Evolutionary conservation across 805 yeast genomes (phyloP).

Genomic region (Priceomyces carsonii): DNA sequence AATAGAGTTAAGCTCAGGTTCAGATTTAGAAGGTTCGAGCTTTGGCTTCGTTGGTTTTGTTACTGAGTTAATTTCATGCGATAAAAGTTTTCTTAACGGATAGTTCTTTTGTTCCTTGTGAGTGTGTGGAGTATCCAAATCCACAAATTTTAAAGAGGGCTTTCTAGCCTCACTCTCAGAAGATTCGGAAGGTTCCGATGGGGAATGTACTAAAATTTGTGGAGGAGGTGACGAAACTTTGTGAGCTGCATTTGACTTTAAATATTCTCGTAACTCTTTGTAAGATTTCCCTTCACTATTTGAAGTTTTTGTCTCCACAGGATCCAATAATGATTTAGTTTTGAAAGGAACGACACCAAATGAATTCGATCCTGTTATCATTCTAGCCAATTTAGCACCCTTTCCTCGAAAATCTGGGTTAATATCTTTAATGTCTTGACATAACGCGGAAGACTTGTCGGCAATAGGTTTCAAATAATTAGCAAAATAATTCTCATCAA

Average conservation of each 20-base stretch:
- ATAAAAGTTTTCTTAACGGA: conserved; percentile 33
- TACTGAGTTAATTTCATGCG: conserved; percentile 31
- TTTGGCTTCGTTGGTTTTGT: conserved; percentile 17
- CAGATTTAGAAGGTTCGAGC: conserved; percentile 39
- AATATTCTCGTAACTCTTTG: conserved; percentile 33
- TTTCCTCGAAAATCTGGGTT: conserved; percentile 41
- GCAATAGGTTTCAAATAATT: conserved; percentile 29
- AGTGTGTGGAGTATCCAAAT: conserved; percentile 19
- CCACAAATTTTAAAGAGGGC: conserved; percentile 31
- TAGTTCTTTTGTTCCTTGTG: no score
- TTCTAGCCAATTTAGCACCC: conserved; percentile 43
- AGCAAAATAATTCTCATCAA: conserved; percentile 29
- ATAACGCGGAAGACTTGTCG: conserved; percentile 34
- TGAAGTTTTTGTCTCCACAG: conserved; percentile 20
- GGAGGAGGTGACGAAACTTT: conserved; percentile 6
- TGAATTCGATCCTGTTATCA: conserved; percentile 41
- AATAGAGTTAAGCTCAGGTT: conserved; percentile 43
- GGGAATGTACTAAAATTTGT: conserved; percentile 7
- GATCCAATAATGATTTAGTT: conserved; percentile 42
- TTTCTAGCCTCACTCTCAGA: conserved; percentile 27
- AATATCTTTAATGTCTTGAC: conserved; percentile 34
- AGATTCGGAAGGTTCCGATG: conserved; percentile 11
- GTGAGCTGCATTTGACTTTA: conserved; percentile 17
- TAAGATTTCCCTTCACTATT: conserved; percentile 21
- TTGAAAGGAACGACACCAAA: conserved; percentile 42